Evolutionary conservation across 2,329 filamentous ascomycete species (phyloP), one percentile per base, ranked within the genome.

Genomic region (Neofusicoccum laricinum): DNA sequence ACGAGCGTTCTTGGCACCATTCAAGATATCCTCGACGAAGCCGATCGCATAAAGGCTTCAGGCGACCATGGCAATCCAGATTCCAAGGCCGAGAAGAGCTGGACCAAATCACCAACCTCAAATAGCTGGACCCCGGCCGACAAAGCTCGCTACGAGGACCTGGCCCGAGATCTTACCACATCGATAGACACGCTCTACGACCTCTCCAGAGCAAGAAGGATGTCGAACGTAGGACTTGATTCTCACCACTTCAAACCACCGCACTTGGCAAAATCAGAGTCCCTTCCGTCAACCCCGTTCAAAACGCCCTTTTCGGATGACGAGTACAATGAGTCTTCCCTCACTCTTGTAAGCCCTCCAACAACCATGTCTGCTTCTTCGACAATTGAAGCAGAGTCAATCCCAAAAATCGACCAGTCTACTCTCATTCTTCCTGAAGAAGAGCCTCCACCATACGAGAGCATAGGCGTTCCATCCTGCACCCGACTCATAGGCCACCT

Each of bases 111-210:
- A 76, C 48, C 73, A 40, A 48, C 19, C 25, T 3, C 49, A 69
- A 71, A 66, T 67, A 69, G 36, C 71, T 74, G 88, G 68, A 84
- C 89, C 53, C 81, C 84, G 45, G 90, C 87, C 83, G 88, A 92
- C 76, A 90, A 89, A 73, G 80, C 80, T n/a, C 85, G 88, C 63
- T 93, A 93, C 69, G 87, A 91, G 70, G 90, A 92, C 70, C 80
- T 93, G 14, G 85, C 93, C 43, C 84, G 85, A 67, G 90, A 93
- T 70, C 80, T 93, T 67, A 93, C 90, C 15, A 86, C 86, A 5
- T 92, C 89, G 1, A 92, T 93, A 73, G 91, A 93, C 75, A 92
- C 89, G 0, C 82, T 94, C 1, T 93, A 91, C 73, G 90, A 93
- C 71, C 80, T 93, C 14, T 92, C 90, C 0, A 81, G 88, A 57